Evolutionary conservation across 1,139 yeast genomes (phyloP).

Genomic region (Candida tropicalis): DNA sequence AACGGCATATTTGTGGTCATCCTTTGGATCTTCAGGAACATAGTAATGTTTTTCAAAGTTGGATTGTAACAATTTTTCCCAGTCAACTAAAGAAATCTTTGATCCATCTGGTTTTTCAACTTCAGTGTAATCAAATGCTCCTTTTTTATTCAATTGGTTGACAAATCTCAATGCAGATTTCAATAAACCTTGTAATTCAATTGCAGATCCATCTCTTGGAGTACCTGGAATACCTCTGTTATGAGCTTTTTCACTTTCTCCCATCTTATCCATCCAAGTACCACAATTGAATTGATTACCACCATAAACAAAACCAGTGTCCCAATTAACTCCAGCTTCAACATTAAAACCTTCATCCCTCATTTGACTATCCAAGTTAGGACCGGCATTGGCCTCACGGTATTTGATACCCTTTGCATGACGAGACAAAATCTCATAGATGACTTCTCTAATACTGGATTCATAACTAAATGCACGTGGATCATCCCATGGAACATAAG

Average conservation of each 20-base stretch:
- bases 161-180: conserved; percentile 86
- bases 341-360: conserved; percentile 90
- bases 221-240: conserved; percentile 94
- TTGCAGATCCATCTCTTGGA: conserved; percentile 96
- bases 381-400: conserved; percentile 96
- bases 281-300: conserved; percentile 95
- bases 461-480: conserved; percentile 75
- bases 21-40: conserved; percentile 62
- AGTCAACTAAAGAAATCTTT: conserved; percentile 54
- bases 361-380: conserved; percentile 88
- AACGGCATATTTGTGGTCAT: conserved; percentile 57
- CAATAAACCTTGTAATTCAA: conserved; percentile 86
- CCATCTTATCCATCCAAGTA: conserved; percentile 99
- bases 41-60: conserved; percentile 82
- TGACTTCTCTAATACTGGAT: conserved; percentile 69
- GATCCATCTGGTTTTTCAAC: conserved; percentile 62
- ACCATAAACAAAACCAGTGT: conserved; percentile 83
- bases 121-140: conserved; percentile 56
- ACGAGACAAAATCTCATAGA: conserved; percentile 78
- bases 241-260: conserved; percentile 84
- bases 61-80: conserved; percentile 70
- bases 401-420: conserved; percentile 88
- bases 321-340: conserved; percentile 80
- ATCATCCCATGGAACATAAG: conserved; percentile 69
- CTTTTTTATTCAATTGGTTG: conserved; percentile 53